Base-by-base conservation (phyloP, 2,329 filamentous ascomycete genomes). In the Grosmannia serpens region DNA sequence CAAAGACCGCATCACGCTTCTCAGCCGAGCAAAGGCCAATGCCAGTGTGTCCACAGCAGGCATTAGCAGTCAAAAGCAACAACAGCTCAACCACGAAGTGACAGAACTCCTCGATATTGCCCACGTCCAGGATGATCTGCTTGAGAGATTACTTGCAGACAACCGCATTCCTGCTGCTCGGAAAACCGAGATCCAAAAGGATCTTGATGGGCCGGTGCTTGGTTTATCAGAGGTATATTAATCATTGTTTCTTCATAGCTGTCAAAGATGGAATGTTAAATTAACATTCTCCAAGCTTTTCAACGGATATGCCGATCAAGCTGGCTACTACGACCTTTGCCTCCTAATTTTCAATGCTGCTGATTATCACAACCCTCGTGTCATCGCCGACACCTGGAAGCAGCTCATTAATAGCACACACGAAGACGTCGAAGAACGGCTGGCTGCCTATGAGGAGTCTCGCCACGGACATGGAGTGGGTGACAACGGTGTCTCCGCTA, bases 311-410 rank as follows among this genome's bases (percentile, higher is more conserved):
- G 90, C 91, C 58, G 91, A 96, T 68, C 86, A 89, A 67, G 94
- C 90, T 2, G 66, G 65, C 55, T 99, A 99, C 77, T 92, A 91
- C 73, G 94, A 97, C 69, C 82, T 99, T 55, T 96, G 89, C 69
- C 82, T 99, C 10, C 79, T 92, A 60, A 96, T 99, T 67, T 97
- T 91, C 75, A 87, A 95, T 70, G 83, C 87, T 1, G 92, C 92
- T 52, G 91, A 97, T 71, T 89, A 95, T 75, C 87, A 92, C 65
- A 95, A 92, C 67, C 80, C 89, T 1, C 85, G 88, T 49, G 88
- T 94, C 62, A 94, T 99, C 66, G 80, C 82, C 58, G 79, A 85
- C 47, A 95, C 90, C 4, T 99, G 94, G 94, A 80, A 85, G 67
- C 86, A 86, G 65, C 78, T 96, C 24, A 84, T 99, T 62, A 81